Conservation (phyloP, 2,329 filamentous ascomycete species). For the Ceratocystis colombiana region DNA sequence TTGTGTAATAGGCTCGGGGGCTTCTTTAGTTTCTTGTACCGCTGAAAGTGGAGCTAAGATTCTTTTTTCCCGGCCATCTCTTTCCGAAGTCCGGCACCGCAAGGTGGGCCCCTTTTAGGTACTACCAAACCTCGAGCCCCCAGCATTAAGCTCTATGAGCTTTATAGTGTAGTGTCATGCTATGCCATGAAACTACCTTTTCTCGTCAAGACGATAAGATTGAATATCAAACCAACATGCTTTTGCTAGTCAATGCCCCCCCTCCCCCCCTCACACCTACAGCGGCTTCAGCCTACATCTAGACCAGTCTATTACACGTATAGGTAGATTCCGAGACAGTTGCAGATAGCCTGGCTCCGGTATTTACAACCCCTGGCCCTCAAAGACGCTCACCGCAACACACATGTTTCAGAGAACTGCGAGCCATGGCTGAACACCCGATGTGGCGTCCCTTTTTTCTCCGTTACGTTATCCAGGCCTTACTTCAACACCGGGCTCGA, state of each 20-base stretch:
- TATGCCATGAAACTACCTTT: background rate
- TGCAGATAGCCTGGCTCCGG: background rate
- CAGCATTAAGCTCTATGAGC: background rate
- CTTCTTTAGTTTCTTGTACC: background rate
- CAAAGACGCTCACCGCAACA: background rate
- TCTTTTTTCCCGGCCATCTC: background rate
- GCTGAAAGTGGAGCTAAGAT: background rate
- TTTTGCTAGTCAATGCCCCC: no score
- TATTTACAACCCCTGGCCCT: background rate
- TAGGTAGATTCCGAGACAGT: background rate
- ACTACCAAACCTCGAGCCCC: background rate
- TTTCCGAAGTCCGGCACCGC: background rate
- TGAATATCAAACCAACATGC: no score
- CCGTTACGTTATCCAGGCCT: background rate
- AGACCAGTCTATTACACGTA: background rate
- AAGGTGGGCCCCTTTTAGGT: background rate
- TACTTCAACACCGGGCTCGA: background rate
- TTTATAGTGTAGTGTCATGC: background rate
- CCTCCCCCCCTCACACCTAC: no score
- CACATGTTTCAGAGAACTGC: background rate
- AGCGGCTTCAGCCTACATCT: no score
- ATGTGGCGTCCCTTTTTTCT: conserved; percentile 7
- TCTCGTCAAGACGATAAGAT: background rate
- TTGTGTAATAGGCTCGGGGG: no score
- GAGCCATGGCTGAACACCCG: background rate